phyloP scores from a whole-genome alignment of 352 stramenopile species.

The Pythium oligandrum region DNA sequence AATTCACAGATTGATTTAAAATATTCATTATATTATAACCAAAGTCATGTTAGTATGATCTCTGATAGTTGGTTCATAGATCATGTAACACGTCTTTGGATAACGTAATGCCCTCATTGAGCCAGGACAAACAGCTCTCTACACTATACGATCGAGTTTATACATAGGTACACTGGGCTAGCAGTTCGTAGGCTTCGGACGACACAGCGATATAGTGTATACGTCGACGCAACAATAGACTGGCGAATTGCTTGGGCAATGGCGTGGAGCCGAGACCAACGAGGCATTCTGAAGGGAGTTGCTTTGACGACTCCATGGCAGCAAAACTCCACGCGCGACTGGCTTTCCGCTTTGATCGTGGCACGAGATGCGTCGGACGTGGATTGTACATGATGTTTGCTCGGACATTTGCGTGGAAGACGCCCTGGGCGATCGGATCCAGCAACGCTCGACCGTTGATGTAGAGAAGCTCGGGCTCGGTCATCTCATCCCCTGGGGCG shows the following conservation, averaged over 20 bases:
- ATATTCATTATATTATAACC: too few species aligned
- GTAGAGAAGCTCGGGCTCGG: constrained; percentile 38
- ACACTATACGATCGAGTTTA: too few species aligned
- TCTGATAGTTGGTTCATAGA: too few species aligned
- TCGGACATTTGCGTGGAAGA: constrained; percentile 11
- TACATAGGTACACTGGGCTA: too few species aligned
- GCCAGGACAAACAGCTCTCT: too few species aligned
- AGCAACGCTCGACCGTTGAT: constrained; percentile 54
- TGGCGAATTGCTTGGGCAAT: constrained; percentile 27
- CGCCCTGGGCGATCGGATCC: constrained; percentile 32
- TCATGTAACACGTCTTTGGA: too few species aligned
- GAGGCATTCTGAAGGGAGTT: constrained; percentile 37
- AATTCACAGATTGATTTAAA: too few species aligned
- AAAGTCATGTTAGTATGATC: too few species aligned
- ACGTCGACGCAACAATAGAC: constrained; percentile 29
- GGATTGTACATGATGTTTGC: constrained; percentile 24
- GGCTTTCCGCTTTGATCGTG: constrained; percentile 6
- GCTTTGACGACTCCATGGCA: neutral
- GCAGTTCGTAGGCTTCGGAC: too few species aligned
- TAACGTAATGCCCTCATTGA: too few species aligned
- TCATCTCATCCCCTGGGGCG: constrained; percentile 22
- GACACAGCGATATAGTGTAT: constrained; percentile 27
- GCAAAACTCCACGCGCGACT: neutral
- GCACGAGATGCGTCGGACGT: constrained; percentile 33
- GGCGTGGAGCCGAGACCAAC: constrained; percentile 36